Evolutionary conservation across 306 rosid genomes (phyloP).

Genomic region (Cucurbita moschata): DNA sequence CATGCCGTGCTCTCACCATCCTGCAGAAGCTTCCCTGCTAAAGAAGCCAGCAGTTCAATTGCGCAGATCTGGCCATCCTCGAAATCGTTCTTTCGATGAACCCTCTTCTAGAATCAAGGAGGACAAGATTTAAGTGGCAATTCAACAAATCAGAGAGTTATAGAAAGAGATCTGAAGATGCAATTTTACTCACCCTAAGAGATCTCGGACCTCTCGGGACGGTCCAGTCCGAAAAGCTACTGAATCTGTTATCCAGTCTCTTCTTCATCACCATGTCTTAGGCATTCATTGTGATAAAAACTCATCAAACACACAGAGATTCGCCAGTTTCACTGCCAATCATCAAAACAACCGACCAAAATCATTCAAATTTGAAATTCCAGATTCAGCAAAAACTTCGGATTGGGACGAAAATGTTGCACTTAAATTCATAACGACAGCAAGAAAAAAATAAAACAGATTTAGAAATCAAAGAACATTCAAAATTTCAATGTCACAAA

Average conservation of each 20-base stretch:
- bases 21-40: constrained; percentile 79
- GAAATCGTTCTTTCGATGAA: constrained; percentile 26
- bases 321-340: constrained; percentile 28
- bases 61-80: constrained; percentile 48
- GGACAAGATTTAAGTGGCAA: constrained; percentile 10
- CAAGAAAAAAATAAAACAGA: background rate
- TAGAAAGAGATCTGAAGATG: background rate
- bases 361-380: constrained; percentile 6
- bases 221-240: constrained; percentile 51
- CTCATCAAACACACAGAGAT: constrained; percentile 34
- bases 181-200: constrained; percentile 48
- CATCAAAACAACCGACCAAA: constrained; percentile 2
- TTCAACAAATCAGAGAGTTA: constrained; percentile 6
- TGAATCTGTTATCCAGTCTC: constrained; percentile 40
- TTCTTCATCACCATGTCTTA: constrained; percentile 77
- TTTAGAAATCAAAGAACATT: background rate
- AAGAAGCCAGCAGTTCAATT: constrained; percentile 70
- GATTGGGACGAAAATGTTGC: background rate
- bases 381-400: background rate
- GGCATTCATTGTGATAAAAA: constrained; percentile 27
- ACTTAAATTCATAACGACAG: background rate
- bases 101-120: constrained; percentile 47
- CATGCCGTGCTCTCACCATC: constrained; percentile 73
- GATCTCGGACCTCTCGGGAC: constrained; percentile 79
- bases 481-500: background rate